Conservation (phyloP, 495 filamentous ascomycete genomes). For the Podospora conica region DNA sequence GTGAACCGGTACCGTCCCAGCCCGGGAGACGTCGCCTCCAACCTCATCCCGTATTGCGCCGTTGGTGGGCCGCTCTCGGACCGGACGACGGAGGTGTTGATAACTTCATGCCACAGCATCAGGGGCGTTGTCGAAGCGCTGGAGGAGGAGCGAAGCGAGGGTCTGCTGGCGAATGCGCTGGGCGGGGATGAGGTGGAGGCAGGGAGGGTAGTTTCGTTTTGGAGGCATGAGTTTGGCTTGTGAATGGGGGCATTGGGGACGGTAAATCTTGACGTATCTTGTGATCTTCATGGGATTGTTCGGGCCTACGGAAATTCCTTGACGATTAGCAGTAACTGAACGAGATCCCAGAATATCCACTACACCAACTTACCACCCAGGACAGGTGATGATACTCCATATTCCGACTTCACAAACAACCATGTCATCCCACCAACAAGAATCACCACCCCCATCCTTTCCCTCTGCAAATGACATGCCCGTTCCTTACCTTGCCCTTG, state of each 20-base stretch:
- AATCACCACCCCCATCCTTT: neutral
- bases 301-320: no score
- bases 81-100: slow-evolving; percentile 44
- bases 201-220: slow-evolving; percentile 36
- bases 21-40: slow-evolving; percentile 16
- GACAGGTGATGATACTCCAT: neutral
- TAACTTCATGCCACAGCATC: slow-evolving; percentile 44
- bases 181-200: slow-evolving; percentile 26
- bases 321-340: neutral
- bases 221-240: slow-evolving; percentile 8
- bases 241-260: slow-evolving; percentile 24
- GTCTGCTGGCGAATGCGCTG: slow-evolving; percentile 33
- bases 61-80: slow-evolving; percentile 28
- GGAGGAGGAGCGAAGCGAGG: slow-evolving; percentile 23
- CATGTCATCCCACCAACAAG: no score
- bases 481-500: neutral
- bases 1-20: neutral
- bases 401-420: neutral
- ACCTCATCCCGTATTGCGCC: slow-evolving; percentile 45
- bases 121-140: slow-evolving; percentile 38
- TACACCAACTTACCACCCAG: neutral
- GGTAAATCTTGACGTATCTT: slow-evolving; percentile 8
- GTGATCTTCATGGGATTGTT: neutral
- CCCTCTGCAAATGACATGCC: neutral
- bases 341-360: neutral